These are phyloP conservation scores for Solanum hybrid DNA, from an alignment of 305 asterid genomes.

Conservation along the genomic window DNA sequence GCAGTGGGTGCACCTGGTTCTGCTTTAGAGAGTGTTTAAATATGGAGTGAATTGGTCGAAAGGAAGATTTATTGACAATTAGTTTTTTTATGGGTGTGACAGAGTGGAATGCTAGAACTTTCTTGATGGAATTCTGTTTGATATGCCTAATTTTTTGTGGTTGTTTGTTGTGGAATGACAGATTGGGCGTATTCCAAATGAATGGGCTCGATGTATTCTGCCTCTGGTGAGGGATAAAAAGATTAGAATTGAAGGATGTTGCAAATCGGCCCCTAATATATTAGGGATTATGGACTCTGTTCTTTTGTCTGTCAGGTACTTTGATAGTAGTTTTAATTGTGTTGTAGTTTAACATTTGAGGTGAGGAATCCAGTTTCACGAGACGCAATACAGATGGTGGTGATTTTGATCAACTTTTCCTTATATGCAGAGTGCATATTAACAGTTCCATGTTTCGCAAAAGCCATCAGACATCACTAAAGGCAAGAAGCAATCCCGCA, in stretches of 20 bases:
- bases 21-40: background rate
- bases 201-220: slow-evolving; percentile 90
- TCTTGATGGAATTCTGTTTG: background rate
- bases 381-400: background rate
- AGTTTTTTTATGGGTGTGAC: background rate
- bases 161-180: slow-evolving; percentile 25
- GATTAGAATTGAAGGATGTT: slow-evolving; percentile 51
- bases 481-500: slow-evolving; percentile 47
- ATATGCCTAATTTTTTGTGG: slow-evolving; percentile 1
- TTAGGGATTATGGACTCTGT: slow-evolving; percentile 84
- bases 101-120: background rate
- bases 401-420: slow-evolving; percentile 16
- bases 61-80: background rate
- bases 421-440: slow-evolving; percentile 51
- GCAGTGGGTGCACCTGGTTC: slow-evolving; percentile 5
- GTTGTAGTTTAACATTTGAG: background rate
- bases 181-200: slow-evolving; percentile 98
- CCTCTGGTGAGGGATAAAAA: slow-evolving; percentile 86
- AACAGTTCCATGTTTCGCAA: slow-evolving; percentile 75
- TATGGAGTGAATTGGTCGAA: background rate
- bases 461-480: slow-evolving; percentile 58
- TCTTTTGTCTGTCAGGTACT: slow-evolving; percentile 60
- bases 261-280: slow-evolving; percentile 75
- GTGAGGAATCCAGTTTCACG: slow-evolving; percentile 5
- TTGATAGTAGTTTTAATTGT: background rate